Conservation (phyloP, 2,329 filamentous ascomycete species). For the Chaetomiaceae sp. region DNA sequence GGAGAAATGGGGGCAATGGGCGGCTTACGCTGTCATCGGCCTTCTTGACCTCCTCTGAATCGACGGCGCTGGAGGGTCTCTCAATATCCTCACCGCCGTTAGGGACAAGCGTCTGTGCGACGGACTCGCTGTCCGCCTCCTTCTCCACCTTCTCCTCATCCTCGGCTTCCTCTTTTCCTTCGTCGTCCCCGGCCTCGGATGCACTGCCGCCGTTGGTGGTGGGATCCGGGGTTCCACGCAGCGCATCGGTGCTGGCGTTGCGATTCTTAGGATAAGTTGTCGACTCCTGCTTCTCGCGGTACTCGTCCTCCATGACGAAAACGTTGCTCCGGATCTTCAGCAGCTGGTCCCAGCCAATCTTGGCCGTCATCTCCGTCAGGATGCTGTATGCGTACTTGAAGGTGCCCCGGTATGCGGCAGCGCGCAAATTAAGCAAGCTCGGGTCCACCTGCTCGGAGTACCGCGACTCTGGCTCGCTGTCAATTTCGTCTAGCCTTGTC, state of each 20-base stretch:
- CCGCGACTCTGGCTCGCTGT: conserved; percentile 77
- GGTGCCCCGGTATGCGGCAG: conserved; percentile 85
- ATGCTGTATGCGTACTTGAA: conserved; percentile 93
- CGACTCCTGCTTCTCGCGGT: conserved; percentile 73
- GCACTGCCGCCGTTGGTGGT: conserved; percentile 42
- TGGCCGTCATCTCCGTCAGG: conserved; percentile 89
- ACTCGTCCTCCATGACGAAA: conserved; percentile 99
- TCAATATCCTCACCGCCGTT: conserved; percentile 49
- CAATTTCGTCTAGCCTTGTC: conserved; percentile 90
- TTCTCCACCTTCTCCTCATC: conserved; percentile 29
- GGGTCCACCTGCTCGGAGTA: conserved; percentile 83
- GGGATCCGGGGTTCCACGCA: conserved; percentile 63
- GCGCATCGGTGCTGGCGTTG: conserved; percentile 72
- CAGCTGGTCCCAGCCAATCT: conserved; percentile 96
- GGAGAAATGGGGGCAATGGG: neutral
- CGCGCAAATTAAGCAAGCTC: conserved; percentile 77
- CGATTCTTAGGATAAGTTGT: conserved; percentile 48
- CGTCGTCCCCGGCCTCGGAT: conserved; percentile 26
- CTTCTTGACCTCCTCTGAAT: conserved; percentile 66
- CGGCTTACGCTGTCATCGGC: conserved; percentile 63
- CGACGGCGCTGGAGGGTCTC: conserved; percentile 72
- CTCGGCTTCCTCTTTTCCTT: conserved; percentile 8
- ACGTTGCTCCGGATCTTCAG: conserved; percentile 92
- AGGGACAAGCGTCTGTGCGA: conserved; percentile 28
- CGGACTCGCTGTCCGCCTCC: conserved; percentile 24